A percentile compares a stretch with the other conserved stretches of the same genome.
phyloP scores from a whole-genome alignment of 495 filamentous ascomycete species.

The Daldinia grandis region DNA sequence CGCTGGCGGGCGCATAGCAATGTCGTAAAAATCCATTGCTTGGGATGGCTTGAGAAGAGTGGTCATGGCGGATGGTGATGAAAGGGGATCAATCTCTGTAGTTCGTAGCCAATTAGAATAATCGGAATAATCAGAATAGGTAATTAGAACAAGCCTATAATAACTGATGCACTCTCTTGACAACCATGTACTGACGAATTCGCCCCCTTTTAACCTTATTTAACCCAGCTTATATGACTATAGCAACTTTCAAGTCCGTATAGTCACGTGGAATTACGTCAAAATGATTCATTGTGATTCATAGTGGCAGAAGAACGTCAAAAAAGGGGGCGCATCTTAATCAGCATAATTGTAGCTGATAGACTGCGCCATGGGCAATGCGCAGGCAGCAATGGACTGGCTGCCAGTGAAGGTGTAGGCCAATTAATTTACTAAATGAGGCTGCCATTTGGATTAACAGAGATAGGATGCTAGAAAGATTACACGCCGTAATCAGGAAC shows the following conservation, averaged over 20 bases:
- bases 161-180: neutral
- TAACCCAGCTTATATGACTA: neutral
- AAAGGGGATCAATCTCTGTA: neutral
- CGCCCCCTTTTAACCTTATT: neutral
- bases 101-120: neutral
- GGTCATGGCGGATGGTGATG: neutral
- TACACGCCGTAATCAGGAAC: too few relatives aligned
- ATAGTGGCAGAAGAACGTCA: neutral
- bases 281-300: constrained; percentile 1
- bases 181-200: neutral
- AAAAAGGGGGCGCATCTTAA: too few relatives aligned
- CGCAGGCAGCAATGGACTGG: neutral
- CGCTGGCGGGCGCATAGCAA: constrained; percentile 53
- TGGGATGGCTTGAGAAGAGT: neutral
- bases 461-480: too few relatives aligned
- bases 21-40: constrained; percentile 63
- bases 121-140: neutral
- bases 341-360: neutral
- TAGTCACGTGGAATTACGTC: neutral
- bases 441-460: neutral
- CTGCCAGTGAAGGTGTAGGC: neutral
- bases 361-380: too few relatives aligned
- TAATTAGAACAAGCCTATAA: too few relatives aligned
- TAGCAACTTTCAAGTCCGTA: neutral
- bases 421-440: neutral